Percentiles rank a stretch among this genome's conserved stretches.
These are phyloP conservation scores for Phoenix dactylifera DNA, from an alignment of 176 grass and related monocot genomes.

Conservation along the genomic window DNA sequence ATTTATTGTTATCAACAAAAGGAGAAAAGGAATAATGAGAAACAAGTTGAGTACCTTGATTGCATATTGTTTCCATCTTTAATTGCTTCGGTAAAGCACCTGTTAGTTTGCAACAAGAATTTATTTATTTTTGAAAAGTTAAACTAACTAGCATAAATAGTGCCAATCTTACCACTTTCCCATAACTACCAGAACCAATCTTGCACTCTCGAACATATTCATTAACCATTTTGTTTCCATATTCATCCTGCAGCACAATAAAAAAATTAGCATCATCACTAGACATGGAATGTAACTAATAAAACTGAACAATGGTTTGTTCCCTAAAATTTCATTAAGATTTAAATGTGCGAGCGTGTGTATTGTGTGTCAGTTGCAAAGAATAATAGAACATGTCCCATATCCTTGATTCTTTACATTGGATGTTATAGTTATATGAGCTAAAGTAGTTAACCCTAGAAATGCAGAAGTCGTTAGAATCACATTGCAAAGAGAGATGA, in stretches of 20 bases:
- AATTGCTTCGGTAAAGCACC: constrained; percentile 56
- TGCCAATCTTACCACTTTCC: constrained; percentile 69
- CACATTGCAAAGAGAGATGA: no score
- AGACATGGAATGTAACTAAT: not conserved
- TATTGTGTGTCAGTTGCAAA: no score
- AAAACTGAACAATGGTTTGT: no score
- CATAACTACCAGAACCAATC: constrained; percentile 84
- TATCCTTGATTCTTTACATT: no score
- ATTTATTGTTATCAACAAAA: not conserved
- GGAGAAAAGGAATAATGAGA: not conserved
- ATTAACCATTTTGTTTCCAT: constrained; percentile 71
- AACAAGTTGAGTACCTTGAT: constrained; percentile 43
- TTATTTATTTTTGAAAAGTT: constrained; percentile 5
- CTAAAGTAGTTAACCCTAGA: no score
- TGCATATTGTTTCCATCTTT: constrained; percentile 76
- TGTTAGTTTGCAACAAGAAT: constrained; percentile 17
- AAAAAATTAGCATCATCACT: not conserved
- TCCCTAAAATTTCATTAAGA: no score
- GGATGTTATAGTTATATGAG: no score
- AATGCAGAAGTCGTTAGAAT: no score
- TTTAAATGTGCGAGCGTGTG: no score
- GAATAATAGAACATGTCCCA: no score
- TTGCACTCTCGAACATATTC: constrained; percentile 66
- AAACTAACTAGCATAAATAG: not conserved
- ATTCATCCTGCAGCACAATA: constrained; percentile 48